phyloP scores from a whole-genome alignment of 805 yeast genomes.

The Danielia reshetovae region DNA sequence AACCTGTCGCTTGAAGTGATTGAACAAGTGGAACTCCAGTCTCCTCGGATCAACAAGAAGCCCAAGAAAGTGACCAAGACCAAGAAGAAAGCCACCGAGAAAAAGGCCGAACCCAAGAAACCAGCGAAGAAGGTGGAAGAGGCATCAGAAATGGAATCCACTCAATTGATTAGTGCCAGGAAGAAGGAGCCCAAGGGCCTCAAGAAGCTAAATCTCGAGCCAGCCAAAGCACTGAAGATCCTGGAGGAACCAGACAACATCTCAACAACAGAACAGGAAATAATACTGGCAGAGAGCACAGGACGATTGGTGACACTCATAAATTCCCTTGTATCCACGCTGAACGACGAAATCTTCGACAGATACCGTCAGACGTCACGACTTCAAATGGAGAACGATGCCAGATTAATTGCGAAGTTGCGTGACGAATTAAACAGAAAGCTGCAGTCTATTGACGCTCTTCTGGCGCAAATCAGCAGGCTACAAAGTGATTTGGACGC shows the following conservation, averaged over 20 bases:
- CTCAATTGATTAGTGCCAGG: no score
- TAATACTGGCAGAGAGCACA: conserved; percentile 22
- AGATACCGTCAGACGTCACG: conserved; percentile 20
- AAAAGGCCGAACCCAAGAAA: not conserved
- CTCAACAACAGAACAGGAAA: conserved; percentile 32
- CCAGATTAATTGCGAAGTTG: conserved; percentile 22
- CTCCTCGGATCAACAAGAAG: not conserved
- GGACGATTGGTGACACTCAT: conserved; percentile 27
- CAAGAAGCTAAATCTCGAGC: not conserved
- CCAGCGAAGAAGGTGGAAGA: not conserved
- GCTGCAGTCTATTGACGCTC: conserved; percentile 25
- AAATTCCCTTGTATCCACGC: conserved; percentile 27
- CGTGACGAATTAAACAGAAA: conserved; percentile 22
- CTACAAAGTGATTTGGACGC: conserved; percentile 6
- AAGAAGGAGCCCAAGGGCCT: conserved; percentile 1
- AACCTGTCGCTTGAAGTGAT: not conserved
- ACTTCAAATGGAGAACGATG: conserved; percentile 15
- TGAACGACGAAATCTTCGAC: conserved; percentile 29
- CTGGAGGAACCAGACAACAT: not conserved
- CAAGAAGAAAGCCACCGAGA: not conserved
- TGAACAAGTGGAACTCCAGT: not conserved
- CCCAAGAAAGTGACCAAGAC: not conserved
- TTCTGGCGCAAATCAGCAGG: conserved; percentile 16
- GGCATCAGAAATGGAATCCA: no score
- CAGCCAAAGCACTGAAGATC: no score